Evolutionary conservation across 495 filamentous ascomycete species (phyloP).

Genomic region (Penicillium subrubescens): DNA sequence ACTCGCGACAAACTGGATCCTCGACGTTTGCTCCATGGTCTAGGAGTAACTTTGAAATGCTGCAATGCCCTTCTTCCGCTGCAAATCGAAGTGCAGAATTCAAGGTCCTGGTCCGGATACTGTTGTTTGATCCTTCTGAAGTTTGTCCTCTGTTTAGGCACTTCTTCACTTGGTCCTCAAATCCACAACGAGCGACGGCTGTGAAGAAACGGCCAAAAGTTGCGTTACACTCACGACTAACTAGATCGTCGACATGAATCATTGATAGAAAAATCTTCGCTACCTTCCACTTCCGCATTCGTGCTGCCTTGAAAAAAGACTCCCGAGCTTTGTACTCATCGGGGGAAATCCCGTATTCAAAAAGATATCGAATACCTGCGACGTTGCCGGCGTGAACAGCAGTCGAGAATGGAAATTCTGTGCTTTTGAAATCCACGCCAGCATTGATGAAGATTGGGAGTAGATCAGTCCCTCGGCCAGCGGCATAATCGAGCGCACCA

Average conservation of each 20-base stretch:
- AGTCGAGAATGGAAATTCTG: not conserved
- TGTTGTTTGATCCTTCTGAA: no score
- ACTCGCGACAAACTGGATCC: no score
- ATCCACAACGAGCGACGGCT: no score
- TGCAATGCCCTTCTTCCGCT: no score
- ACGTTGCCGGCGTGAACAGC: not conserved
- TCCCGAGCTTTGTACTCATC: not conserved
- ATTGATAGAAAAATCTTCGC: not conserved
- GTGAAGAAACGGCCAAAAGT: no score
- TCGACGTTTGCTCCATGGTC: no score
- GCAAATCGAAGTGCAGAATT: no score
- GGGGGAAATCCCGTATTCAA: not conserved
- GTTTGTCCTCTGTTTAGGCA: no score
- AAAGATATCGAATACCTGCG: not conserved
- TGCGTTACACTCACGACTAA: not conserved
- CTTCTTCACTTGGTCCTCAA: no score
- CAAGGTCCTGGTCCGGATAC: no score
- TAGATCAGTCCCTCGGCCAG: not conserved
- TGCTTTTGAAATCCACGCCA: not conserved
- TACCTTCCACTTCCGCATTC: not conserved
- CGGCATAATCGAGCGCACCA: not conserved
- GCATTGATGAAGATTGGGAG: not conserved
- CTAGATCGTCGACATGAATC: not conserved
- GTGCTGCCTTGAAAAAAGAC: not conserved
- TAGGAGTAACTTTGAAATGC: no score